phyloP scores from a whole-genome alignment of 1,139 yeast genomes.

The Kodamaea plutei region DNA sequence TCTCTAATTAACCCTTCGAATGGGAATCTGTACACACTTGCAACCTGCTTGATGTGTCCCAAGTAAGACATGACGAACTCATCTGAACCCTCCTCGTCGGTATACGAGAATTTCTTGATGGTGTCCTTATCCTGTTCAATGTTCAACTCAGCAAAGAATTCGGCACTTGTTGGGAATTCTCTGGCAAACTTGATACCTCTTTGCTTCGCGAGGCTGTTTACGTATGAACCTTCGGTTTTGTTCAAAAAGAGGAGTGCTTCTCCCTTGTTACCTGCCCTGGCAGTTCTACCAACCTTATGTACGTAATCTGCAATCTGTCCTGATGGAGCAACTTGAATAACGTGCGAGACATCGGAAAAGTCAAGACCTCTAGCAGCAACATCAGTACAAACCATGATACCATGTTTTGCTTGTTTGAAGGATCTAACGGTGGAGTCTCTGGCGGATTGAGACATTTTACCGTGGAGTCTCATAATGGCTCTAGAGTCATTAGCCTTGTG shows the following conservation, averaged over 20 bases:
- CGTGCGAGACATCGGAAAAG: slow-evolving; percentile 97
- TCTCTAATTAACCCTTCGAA: slow-evolving; percentile 10
- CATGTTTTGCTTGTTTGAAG: slow-evolving; percentile 53
- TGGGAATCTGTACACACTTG: slow-evolving; percentile 8
- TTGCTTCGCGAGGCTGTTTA: slow-evolving; percentile 36
- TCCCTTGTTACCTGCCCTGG: slow-evolving; percentile 88
- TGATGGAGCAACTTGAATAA: slow-evolving; percentile 93
- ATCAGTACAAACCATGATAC: slow-evolving; percentile 90
- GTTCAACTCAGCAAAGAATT: slow-evolving; percentile 4
- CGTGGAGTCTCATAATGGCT: slow-evolving; percentile 50
- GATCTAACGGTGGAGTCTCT: slow-evolving; percentile 56
- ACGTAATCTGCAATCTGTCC: slow-evolving; percentile 70
- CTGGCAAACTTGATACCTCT: slow-evolving; percentile 51
- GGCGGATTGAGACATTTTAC: slow-evolving; percentile 62
- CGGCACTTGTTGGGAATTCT: slow-evolving; percentile 16
- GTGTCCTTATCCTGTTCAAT: slow-evolving; percentile 10
- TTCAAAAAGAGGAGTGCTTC: slow-evolving; percentile 52
- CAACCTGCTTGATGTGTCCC: slow-evolving; percentile 8
- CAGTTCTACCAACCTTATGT: slow-evolving; percentile 98
- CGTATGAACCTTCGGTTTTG: slow-evolving; percentile 46
- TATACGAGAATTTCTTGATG: slow-evolving; percentile 9
- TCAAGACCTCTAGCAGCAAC: slow-evolving; percentile 98
- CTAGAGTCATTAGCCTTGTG: slow-evolving; percentile 18
- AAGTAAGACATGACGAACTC: slow-evolving; percentile 10
- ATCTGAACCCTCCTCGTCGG: slow-evolving; percentile 13